Evolutionary conservation across 2,329 filamentous ascomycete species (phyloP), one percentile per base, ranked within the genome.

Genomic region (Paraphaeosphaeria minitans): DNA sequence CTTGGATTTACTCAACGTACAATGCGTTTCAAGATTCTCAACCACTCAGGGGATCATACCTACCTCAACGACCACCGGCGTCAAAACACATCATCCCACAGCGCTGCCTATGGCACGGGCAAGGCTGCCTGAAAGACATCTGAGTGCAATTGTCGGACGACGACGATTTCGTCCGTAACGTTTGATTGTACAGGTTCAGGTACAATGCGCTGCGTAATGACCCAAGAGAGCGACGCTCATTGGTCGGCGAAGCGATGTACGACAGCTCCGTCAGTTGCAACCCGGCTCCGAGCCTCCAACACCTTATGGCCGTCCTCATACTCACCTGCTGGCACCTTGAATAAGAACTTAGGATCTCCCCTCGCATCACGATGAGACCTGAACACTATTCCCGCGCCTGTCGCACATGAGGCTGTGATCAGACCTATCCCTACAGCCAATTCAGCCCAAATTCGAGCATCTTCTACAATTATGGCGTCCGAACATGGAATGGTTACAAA

Each of bases 171-270:
- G 37, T 53, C 50, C 50, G 50, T 31, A 21, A 31, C n/a, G 22
- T 43, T n/a, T n/a, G 21, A 51, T 21, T 7, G 35, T 29, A 33
- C 13, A n/a, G n/a, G 35, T 21, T 41, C 14, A 41, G 12, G 35
- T 22, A 51, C 33, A 7, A 24, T 27, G 13, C n/a, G 10, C 19
- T 22, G 19, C n/a, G 19, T 31, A 31, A 22, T 37, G 41, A 19
- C 41, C 10, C 27, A 16, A 35, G 14, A 19, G 19, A 19, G 19
- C 49, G 5, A 19, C 35, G 13, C 49, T 39, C 37, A 58, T 58
- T 58, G 48, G 56, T 42, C 14, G 6, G 46, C 29, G 42, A 45
- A 46, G 45, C 56, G 56, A 58, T 58, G 56, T 55, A 51, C 56
- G 56, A 58, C 35, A 49, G 16, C 47, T 45, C 35, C 43, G 33